These are phyloP conservation scores for Xylariaceae sp. DNA, from an alignment of 2,329 filamentous ascomycete species.

Conservation along the genomic window DNA sequence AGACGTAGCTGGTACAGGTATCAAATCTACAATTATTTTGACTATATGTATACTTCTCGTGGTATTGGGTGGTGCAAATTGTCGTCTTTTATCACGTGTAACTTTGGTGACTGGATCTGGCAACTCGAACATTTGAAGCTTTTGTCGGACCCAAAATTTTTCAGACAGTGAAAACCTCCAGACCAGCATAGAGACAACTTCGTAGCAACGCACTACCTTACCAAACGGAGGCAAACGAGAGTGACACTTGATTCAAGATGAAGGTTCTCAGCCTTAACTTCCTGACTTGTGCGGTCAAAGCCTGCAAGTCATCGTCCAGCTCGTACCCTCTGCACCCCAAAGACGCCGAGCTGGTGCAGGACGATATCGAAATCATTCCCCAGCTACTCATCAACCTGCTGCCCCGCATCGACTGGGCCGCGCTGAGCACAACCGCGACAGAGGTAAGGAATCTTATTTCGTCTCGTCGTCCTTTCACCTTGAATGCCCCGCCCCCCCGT, in stretches of 20 bases:
- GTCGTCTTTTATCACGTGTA: slow-evolving; percentile 1
- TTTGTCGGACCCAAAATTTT: background rate
- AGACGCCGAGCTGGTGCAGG: slow-evolving; percentile 84
- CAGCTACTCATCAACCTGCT: slow-evolving; percentile 80
- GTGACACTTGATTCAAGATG: slow-evolving; percentile 62
- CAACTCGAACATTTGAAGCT: background rate
- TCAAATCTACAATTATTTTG: slow-evolving; percentile 5
- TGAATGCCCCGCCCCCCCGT: background rate
- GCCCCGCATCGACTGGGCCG: slow-evolving; percentile 83
- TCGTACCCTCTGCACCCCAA: slow-evolving; percentile 91
- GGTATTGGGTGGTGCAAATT: no score
- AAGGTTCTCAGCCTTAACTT: slow-evolving; percentile 96
- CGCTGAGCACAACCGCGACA: slow-evolving; percentile 66
- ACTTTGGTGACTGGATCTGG: background rate
- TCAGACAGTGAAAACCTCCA: background rate
- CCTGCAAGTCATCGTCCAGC: slow-evolving; percentile 75
- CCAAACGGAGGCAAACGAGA: no score
- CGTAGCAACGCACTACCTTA: no score
- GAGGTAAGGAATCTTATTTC: slow-evolving; percentile 70
- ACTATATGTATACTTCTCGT: no score
- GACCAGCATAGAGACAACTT: no score
- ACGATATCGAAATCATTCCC: slow-evolving; percentile 76
- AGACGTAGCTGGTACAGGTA: slow-evolving; percentile 6
- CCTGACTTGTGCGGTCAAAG: slow-evolving; percentile 90
- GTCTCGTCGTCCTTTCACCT: background rate